Conservation (phyloP, 176 grass and related monocot species). For the Pharus latifolius region DNA sequence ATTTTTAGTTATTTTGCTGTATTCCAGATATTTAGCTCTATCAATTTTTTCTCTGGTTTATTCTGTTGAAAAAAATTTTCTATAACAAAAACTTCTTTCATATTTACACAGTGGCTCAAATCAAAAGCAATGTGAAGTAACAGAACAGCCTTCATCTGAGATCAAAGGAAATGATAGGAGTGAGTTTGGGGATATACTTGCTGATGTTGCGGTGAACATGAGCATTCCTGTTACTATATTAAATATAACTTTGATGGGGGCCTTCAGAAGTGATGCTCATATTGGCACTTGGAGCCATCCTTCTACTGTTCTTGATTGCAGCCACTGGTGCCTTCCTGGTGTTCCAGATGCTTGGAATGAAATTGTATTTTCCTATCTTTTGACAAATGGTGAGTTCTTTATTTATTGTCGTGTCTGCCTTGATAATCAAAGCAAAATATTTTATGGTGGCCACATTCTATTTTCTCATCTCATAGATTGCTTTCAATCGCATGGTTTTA, state of each 20-base stretch:
- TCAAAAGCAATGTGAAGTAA: slow-evolving; percentile 74
- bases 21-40: background rate
- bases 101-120: slow-evolving; percentile 52
- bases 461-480: background rate
- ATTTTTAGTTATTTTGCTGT: background rate
- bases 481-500: background rate
- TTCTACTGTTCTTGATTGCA: slow-evolving; percentile 83
- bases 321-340: slow-evolving; percentile 93
- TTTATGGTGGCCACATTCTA: background rate
- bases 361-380: slow-evolving; percentile 73
- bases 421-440: background rate
- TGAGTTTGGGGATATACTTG: slow-evolving; percentile 72
- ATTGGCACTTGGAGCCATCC: slow-evolving; percentile 87
- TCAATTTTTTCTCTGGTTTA: background rate
- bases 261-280: slow-evolving; percentile 87
- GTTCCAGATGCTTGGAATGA: slow-evolving; percentile 94
- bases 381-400: slow-evolving; percentile 48
- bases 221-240: slow-evolving; percentile 58
- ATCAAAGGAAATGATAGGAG: slow-evolving; percentile 56
- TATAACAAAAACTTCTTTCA: background rate
- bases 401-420: background rate
- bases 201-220: slow-evolving; percentile 43
- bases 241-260: slow-evolving; percentile 90
- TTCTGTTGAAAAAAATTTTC: background rate
- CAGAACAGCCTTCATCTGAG: slow-evolving; percentile 56